Evolutionary conservation across 1,139 yeast genomes (phyloP).

Genomic region (Suhomyces kunorum): DNA sequence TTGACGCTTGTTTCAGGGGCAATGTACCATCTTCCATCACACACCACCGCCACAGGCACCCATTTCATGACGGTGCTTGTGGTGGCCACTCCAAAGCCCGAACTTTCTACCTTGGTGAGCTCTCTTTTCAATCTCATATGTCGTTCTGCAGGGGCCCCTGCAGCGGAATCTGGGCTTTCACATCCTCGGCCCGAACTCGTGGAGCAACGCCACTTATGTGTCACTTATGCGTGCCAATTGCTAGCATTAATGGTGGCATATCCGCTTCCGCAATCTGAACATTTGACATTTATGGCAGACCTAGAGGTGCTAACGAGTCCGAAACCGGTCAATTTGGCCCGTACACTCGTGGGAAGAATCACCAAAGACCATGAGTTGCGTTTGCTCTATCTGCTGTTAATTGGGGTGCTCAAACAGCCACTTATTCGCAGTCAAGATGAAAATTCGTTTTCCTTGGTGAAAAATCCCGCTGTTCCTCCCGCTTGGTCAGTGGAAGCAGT

Average conservation of each 20-base stretch:
- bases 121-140: slow-evolving; percentile 67
- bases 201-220: slow-evolving; percentile 54
- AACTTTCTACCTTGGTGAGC: slow-evolving; percentile 57
- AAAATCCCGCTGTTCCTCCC: slow-evolving; percentile 33
- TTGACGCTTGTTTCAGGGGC: slow-evolving; percentile 64
- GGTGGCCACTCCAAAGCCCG: slow-evolving; percentile 50
- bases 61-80: slow-evolving; percentile 61
- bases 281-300: slow-evolving; percentile 46
- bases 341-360: slow-evolving; percentile 54
- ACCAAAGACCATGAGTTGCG: slow-evolving; percentile 55
- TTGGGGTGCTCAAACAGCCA: slow-evolving; percentile 48
- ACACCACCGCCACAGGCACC: slow-evolving; percentile 53
- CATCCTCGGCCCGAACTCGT: slow-evolving; percentile 28
- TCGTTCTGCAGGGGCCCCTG: slow-evolving; percentile 32
- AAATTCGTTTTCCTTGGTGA: slow-evolving; percentile 20
- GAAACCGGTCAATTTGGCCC: slow-evolving; percentile 48
- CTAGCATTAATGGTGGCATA: slow-evolving; percentile 63
- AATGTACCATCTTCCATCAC: slow-evolving; percentile 53
- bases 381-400: slow-evolving; percentile 47
- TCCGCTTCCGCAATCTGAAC: slow-evolving; percentile 56
- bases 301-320: slow-evolving; percentile 18
- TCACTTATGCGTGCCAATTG: slow-evolving; percentile 61
- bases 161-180: slow-evolving; percentile 40
- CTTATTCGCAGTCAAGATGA: slow-evolving; percentile 40
- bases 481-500: slow-evolving; percentile 57